These are phyloP conservation scores for Agrocybe pediades DNA, from an alignment of 768 basidiomycete genomes.

Conservation along the genomic window DNA sequence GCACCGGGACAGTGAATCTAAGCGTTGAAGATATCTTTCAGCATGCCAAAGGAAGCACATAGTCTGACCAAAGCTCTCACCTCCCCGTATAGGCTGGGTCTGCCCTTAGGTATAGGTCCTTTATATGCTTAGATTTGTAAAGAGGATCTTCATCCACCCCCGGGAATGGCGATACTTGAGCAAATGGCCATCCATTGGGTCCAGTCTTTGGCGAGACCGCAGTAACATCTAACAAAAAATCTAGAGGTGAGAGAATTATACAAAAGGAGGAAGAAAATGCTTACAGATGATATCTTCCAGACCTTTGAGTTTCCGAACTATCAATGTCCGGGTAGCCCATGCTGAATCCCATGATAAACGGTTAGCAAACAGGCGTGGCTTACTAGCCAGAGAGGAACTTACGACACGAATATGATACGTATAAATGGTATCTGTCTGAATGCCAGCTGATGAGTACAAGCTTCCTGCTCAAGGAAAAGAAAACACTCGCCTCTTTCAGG, in stretches of 20 bases:
- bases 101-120: constrained; percentile 82
- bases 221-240: constrained; percentile 58
- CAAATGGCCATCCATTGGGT: constrained; percentile 85
- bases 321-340: constrained; percentile 92
- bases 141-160: constrained; percentile 76
- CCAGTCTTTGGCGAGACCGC: constrained; percentile 89
- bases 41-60: no score
- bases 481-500: constrained; percentile 70
- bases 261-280: constrained; percentile 31
- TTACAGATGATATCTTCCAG: constrained; percentile 80
- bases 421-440: constrained; percentile 87
- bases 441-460: not conserved
- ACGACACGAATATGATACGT: constrained; percentile 89
- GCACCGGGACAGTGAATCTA: constrained; percentile 84
- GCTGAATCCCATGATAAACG: constrained; percentile 44
- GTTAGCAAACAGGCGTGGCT: no score
- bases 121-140: constrained; percentile 68
- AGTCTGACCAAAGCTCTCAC: constrained; percentile 30
- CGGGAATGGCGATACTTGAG: constrained; percentile 64
- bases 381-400: constrained; percentile 31
- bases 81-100: constrained; percentile 73
- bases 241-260: not conserved
- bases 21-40: not conserved
- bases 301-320: constrained; percentile 89
- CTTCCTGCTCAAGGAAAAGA: not conserved